These are phyloP conservation scores for Hydrangea macrophylla DNA, from an alignment of 148 eudicot genomes.

Conservation along the genomic window DNA sequence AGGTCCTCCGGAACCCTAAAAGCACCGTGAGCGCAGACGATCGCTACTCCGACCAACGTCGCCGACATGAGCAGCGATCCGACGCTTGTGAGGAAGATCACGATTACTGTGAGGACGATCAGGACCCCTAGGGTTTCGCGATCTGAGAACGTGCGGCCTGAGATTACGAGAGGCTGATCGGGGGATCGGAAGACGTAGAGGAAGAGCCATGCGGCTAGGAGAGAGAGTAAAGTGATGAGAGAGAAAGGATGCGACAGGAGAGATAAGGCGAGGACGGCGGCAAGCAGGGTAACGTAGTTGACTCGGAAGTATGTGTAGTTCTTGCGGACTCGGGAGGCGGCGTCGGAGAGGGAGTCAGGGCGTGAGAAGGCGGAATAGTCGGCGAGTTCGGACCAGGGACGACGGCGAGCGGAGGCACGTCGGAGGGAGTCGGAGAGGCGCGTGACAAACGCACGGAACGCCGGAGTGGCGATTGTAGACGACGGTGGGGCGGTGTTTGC, in stretches of 20 bases:
- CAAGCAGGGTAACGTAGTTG: constrained; percentile 45
- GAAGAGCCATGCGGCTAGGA: constrained; percentile 57
- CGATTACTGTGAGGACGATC: constrained; percentile 28
- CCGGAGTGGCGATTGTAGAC: constrained; percentile 28
- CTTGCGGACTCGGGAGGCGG: constrained; percentile 39
- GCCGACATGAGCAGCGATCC: constrained; percentile 52
- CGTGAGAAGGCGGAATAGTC: constrained; percentile 45
- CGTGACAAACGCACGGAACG: constrained; percentile 34
- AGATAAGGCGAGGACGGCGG: constrained; percentile 41
- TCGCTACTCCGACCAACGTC: constrained; percentile 25
- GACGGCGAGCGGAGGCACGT: constrained; percentile 37
- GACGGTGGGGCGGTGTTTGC: too few species aligned
- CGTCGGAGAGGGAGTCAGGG: constrained; percentile 41
- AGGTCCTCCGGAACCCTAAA: constrained; percentile 60
- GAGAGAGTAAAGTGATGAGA: constrained; percentile 36
- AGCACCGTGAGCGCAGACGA: constrained; percentile 50
- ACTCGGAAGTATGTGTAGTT: constrained; percentile 53
- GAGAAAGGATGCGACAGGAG: constrained; percentile 59
- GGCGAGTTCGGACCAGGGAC: constrained; percentile 52
- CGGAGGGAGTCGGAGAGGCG: constrained; percentile 28
- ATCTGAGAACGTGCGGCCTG: constrained; percentile 44
- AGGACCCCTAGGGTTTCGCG: constrained; percentile 43
- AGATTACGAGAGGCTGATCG: constrained; percentile 43
- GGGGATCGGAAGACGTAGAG: constrained; percentile 54
- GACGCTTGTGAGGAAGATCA: constrained; percentile 53